Conservation (phyloP, 176 grass and related monocot genomes). For the Oropetium thomaeum region DNA sequence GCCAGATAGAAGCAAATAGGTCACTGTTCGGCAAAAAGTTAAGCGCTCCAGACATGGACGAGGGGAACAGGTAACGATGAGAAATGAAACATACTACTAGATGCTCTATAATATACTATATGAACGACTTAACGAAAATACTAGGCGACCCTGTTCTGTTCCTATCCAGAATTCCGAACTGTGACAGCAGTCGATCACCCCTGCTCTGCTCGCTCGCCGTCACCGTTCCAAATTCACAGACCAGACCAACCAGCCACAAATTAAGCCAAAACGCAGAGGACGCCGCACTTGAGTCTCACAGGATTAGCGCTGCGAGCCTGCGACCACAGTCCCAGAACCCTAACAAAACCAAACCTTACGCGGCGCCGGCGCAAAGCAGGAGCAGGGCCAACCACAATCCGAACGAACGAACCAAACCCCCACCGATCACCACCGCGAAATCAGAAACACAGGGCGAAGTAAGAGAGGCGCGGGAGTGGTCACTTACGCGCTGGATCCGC, state of each 20-base stretch:
- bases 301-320: background rate
- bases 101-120: background rate
- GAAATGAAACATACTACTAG: background rate
- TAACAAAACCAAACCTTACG: background rate
- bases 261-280: background rate
- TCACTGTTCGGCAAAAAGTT: background rate
- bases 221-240: background rate
- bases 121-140: background rate
- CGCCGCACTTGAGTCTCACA: no score
- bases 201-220: background rate
- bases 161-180: background rate
- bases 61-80: background rate
- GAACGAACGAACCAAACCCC: background rate
- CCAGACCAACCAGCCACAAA: background rate
- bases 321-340: background rate
- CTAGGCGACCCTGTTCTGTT: background rate
- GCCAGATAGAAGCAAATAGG: background rate
- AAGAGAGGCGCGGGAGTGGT: background rate
- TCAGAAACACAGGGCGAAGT: background rate
- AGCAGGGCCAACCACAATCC: background rate
- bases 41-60: background rate
- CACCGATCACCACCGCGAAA: background rate
- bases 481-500: slow-evolving; percentile 41
- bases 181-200: background rate
- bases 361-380: background rate